phyloP scores from a whole-genome alignment of 495 filamentous ascomycete species.

The Pyrenula aspistea region DNA sequence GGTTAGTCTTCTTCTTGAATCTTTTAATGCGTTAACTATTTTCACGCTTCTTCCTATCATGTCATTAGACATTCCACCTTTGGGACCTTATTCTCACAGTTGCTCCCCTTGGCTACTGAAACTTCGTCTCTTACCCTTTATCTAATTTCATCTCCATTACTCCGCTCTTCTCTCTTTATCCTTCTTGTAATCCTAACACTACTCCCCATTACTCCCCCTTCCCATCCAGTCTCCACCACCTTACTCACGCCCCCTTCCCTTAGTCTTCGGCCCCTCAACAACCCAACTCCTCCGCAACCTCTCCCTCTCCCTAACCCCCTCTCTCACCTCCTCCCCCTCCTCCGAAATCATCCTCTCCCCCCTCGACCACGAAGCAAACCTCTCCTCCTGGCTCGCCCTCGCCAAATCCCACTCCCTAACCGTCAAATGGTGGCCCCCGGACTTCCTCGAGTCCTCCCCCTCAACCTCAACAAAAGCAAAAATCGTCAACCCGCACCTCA shows the following conservation, averaged over 20 bases:
- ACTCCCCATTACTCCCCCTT: not conserved
- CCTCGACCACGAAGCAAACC: conserved; percentile 64
- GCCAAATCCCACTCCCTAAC: conserved; percentile 40
- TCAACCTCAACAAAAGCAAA: conserved; percentile 16
- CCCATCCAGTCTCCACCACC: not conserved
- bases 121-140: too few relatives aligned
- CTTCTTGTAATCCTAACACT: not conserved
- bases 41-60: too few relatives aligned
- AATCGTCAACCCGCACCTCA: conserved; percentile 25
- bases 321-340: conserved; percentile 43
- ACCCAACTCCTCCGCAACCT: conserved; percentile 66
- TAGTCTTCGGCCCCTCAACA: conserved; percentile 47
- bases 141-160: too few relatives aligned
- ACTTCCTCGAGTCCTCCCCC: conserved; percentile 10
- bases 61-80: too few relatives aligned
- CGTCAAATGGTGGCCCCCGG: conserved; percentile 52
- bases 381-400: conserved; percentile 55
- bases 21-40: not conserved
- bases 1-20: conserved; percentile 20
- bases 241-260: conserved; percentile 4
- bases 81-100: too few relatives aligned
- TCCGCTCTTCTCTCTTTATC: not conserved
- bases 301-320: conserved; percentile 44
- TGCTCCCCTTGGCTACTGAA: too few relatives aligned
- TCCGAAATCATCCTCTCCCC: conserved; percentile 54